A percentile compares a stretch with the other conserved stretches of the same genome.
Conservation (phyloP, 2,329 filamentous ascomycete species). For the Penicillium sp. region DNA sequence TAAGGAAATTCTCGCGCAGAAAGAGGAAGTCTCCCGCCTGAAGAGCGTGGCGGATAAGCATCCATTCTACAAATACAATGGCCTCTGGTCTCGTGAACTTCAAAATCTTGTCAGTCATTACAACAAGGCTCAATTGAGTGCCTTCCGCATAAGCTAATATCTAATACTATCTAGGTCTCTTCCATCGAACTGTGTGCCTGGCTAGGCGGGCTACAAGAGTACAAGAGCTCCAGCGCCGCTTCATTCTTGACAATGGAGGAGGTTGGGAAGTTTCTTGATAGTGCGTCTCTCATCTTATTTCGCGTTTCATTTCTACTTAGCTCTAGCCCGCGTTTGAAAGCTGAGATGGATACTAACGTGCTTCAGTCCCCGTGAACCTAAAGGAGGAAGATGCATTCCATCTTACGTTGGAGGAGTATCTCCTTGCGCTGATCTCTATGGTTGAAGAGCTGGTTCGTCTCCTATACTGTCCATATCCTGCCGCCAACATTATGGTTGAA, state of each 20-base stretch:
- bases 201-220: constrained; percentile 74
- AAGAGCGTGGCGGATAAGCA: constrained; percentile 76
- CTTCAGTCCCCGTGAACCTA: constrained; percentile 82
- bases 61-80: constrained; percentile 98
- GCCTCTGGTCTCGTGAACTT: constrained; percentile 80
- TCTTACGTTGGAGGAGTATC: constrained; percentile 95
- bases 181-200: constrained; percentile 70
- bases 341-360: background rate
- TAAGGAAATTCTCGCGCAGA: constrained; percentile 71
- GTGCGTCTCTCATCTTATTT: constrained; percentile 53
- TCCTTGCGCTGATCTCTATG: constrained; percentile 82
- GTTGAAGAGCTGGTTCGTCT: constrained; percentile 77
- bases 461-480: background rate
- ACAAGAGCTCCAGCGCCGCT: constrained; percentile 60
- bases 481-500: background rate
- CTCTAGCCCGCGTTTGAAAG: background rate
- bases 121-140: background rate
- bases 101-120: constrained; percentile 72
- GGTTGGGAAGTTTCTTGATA: constrained; percentile 75
- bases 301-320: constrained; percentile 10
- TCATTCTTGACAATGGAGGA: constrained; percentile 86
- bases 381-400: constrained; percentile 92
- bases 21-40: constrained; percentile 72
- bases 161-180: constrained; percentile 51
- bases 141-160: background rate